Conservation (phyloP, 768 basidiomycete species). For the Aureoboletus auriporus region DNA sequence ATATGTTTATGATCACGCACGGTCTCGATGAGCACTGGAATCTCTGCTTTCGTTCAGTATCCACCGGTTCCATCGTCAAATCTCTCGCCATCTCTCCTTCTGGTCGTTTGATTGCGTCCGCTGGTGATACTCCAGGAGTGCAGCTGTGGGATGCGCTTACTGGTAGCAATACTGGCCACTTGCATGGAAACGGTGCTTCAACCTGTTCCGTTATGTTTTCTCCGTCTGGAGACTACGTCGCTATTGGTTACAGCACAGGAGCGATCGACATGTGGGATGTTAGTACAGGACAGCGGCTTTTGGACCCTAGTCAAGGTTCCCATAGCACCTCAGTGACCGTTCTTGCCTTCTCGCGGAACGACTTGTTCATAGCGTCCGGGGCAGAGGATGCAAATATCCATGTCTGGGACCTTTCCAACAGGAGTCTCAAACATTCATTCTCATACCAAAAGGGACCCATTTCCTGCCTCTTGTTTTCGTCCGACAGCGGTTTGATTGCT, state of each 20-base stretch:
- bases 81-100: conserved; percentile 17
- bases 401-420: conserved; percentile 14
- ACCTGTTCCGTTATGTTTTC: conserved; percentile 17
- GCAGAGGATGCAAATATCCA: conserved; percentile 10
- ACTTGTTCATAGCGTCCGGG: conserved; percentile 11
- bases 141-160: conserved; percentile 19
- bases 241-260: conserved; percentile 12
- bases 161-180: conserved; percentile 12
- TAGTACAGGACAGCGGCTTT: conserved; percentile 10
- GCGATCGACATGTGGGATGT: conserved; percentile 16
- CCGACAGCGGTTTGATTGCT: conserved; percentile 8
- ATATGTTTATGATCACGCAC: conserved; percentile 7
- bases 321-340: conserved; percentile 3
- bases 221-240: conserved; percentile 10
- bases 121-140: conserved; percentile 34
- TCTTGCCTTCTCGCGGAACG: conserved; percentile 11
- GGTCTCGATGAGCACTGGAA: conserved; percentile 14
- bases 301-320: neutral
- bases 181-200: conserved; percentile 3
- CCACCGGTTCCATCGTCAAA: conserved; percentile 2
- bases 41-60: conserved; percentile 11
- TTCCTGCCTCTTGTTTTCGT: conserved; percentile 19
- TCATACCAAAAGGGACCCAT: conserved; percentile 14
- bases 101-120: conserved; percentile 16
- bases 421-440: conserved; percentile 4